Evolutionary conservation across 352 stramenopile species (phyloP), one percentile per base, ranked within the genome.

Genomic region (Globisporangium radiosum): DNA sequence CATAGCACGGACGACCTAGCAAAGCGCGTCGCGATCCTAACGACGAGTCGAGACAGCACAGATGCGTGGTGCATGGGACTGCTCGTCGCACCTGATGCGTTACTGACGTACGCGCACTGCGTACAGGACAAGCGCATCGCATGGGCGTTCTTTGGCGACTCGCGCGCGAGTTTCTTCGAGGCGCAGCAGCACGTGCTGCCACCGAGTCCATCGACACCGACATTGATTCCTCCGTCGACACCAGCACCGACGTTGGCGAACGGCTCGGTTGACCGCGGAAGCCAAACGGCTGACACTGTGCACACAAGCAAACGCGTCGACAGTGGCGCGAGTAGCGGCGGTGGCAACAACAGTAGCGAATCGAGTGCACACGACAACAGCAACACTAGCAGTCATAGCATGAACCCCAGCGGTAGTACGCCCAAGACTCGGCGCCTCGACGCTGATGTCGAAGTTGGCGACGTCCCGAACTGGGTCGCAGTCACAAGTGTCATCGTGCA

Each of bases 41-140:
- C 49, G n/a, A 47, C 53, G 45, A 39, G n/a, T 19, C 58, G 49
- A 1, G 51, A 19, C 15, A 7, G 65, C 15, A 25, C 54, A 2
- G 40, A 54, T 7, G 25, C 33, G 3, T 76, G 62, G 62, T 76
- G 69, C 63, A 69, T 76, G 62, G 69, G 69, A 33, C 57, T 76
- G 50, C 61, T 76, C 11, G 63, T 76, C 25, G 62, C 69, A 13
- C 66, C 65, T 0, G 50, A 69, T 54, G 65, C 66, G 47, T 54
- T 76, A 47, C 57, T 76, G 45, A 68, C 69, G 48, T 66, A 73
- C 52, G 69, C 69, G 15, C 59, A 69, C 37, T 76, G 69, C 17
- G 54, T 70, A 9, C 9, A 25, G n/a, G 19, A 54, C 17, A 40
- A 37, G 8, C 55, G 7, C 36, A 37, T 73, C 9, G 8, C 56